Percentiles rank a stretch among this genome's conserved stretches.
These are phyloP conservation scores for Colletotrichum sojae DNA, from an alignment of 2,329 filamentous ascomycete species.

Conservation along the genomic window DNA sequence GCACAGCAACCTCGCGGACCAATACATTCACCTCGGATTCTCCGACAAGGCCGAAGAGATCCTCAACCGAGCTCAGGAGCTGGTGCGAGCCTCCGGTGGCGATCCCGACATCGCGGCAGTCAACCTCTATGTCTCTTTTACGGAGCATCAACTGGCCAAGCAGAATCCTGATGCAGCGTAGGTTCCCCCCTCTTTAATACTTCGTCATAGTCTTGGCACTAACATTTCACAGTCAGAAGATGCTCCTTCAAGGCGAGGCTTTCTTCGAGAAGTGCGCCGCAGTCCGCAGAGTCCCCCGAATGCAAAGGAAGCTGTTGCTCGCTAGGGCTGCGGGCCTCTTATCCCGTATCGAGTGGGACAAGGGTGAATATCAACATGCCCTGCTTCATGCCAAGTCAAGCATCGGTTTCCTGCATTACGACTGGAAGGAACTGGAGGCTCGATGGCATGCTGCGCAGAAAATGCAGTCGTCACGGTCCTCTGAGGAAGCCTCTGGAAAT, in stretches of 20 bases:
- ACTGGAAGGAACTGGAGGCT: conserved; percentile 67
- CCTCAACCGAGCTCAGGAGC: conserved; percentile 71
- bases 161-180: conserved; percentile 75
- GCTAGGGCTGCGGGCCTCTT: conserved; percentile 75
- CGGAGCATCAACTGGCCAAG: conserved; percentile 80
- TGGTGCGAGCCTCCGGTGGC: conserved; percentile 54
- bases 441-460: conserved; percentile 45
- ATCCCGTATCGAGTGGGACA: conserved; percentile 75
- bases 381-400: conserved; percentile 70
- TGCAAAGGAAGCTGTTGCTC: conserved; percentile 63
- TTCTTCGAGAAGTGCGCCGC: conserved; percentile 36
- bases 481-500: conserved; percentile 21
- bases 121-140: conserved; percentile 77
- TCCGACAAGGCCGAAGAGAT: conserved; percentile 63
- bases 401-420: conserved; percentile 68
- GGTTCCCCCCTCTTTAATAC: conserved; percentile 40
- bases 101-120: conserved; percentile 58
- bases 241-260: conserved; percentile 31
- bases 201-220: neutral
- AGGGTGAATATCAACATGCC: conserved; percentile 71
- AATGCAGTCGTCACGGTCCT: conserved; percentile 23
- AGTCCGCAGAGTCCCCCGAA: conserved; percentile 36
- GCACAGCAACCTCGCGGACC: conserved; percentile 64
- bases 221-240: conserved; percentile 31
- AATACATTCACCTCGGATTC: conserved; percentile 68